Evolutionary conservation across 371 early-diverging fungal species (phyloP).

Genomic region (Mortierella sp.): DNA sequence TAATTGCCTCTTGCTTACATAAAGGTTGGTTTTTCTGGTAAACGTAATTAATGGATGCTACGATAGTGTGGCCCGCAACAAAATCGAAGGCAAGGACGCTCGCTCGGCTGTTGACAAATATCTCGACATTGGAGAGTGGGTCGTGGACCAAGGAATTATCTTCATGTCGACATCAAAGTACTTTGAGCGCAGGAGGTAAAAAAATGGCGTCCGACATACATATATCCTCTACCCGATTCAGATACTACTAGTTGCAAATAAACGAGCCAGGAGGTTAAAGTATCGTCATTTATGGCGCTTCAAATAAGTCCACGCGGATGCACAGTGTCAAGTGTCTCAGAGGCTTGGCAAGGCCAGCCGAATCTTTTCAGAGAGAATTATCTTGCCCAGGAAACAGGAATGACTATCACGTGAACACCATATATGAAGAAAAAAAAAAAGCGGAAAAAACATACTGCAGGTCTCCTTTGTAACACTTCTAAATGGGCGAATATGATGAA

Average conservation of each 20-base stretch:
- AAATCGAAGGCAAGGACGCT: slow-evolving; percentile 70
- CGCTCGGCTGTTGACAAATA: slow-evolving; percentile 67
- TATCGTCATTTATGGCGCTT: no score
- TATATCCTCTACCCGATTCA: no score
- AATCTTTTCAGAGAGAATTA: no score
- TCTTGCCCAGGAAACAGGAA: no score
- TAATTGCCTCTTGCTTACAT: background rate
- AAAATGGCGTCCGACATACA: no score
- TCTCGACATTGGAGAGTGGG: slow-evolving; percentile 76
- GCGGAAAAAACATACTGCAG: background rate
- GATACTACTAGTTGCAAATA: background rate
- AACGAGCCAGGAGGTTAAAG: no score
- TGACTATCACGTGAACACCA: no score
- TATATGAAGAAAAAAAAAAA: no score
- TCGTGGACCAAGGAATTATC: slow-evolving; percentile 69
- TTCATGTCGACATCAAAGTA: slow-evolving; percentile 68
- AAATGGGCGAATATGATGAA: slow-evolving; percentile 4
- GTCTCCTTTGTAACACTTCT: background rate
- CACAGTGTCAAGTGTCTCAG: no score
- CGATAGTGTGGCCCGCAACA: slow-evolving; percentile 63
- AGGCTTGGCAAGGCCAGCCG: no score
- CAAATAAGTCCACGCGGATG: no score
- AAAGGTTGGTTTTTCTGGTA: background rate
- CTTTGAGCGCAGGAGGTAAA: slow-evolving; percentile 69
- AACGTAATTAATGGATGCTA: background rate